These are phyloP conservation scores for Mycena venus DNA, from an alignment of 768 basidiomycete genomes.

Conservation along the genomic window DNA sequence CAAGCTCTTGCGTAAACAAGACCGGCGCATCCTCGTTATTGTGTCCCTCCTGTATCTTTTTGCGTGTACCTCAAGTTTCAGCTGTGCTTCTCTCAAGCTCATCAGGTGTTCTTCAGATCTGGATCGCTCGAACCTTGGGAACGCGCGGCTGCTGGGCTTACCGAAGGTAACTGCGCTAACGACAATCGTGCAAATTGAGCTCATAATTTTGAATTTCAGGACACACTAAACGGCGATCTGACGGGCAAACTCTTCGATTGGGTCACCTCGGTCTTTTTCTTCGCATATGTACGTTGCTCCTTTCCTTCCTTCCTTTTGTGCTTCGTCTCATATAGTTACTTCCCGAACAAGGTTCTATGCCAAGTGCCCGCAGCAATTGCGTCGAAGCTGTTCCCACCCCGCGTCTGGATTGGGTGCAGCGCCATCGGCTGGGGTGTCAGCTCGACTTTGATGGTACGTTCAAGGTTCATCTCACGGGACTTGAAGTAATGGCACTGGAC, in stretches of 20 bases:
- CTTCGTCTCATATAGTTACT: not conserved
- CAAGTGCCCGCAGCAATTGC: not conserved
- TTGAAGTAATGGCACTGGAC: not conserved
- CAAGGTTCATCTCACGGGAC: not conserved
- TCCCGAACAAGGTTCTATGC: not conserved
- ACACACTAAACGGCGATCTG: not conserved
- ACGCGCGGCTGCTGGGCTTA: not conserved
- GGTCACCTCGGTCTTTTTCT: not conserved
- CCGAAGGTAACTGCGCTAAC: not conserved
- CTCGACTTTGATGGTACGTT: not conserved
- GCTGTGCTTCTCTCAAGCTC: too few relatives aligned
- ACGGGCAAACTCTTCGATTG: not conserved
- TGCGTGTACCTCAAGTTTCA: constrained; percentile 66
- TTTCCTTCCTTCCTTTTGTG: not conserved
- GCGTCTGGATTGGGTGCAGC: not conserved
- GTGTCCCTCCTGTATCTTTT: constrained; percentile 81
- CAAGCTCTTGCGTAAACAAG: constrained; percentile 73
- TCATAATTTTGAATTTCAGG: not conserved
- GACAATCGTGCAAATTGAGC: not conserved
- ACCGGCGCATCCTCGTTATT: constrained; percentile 76
- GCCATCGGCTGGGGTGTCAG: not conserved
- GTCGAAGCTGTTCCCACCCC: not conserved
- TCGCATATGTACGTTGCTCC: not conserved
- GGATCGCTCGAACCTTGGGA: not conserved
- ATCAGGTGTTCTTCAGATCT: not conserved